Conservation (phyloP, 768 basidiomycete genomes). For the Arthromyces matolae region DNA sequence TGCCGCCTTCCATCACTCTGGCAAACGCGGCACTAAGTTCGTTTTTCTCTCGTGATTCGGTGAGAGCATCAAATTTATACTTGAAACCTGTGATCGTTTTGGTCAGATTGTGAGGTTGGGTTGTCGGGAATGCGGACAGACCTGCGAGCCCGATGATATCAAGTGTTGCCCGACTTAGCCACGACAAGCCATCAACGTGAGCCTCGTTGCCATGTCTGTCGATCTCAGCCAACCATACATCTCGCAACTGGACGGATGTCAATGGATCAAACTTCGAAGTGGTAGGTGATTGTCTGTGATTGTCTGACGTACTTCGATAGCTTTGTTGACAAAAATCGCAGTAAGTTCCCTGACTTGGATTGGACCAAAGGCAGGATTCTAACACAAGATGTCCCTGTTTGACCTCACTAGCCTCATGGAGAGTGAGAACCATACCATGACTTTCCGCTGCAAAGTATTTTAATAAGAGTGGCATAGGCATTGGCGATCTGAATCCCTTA, state of each 20-base stretch:
- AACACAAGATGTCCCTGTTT: too few species aligned
- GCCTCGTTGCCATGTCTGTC: constrained; percentile 21
- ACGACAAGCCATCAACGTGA: constrained; percentile 56
- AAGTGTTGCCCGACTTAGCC: constrained; percentile 65
- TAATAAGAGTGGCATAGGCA: background rate
- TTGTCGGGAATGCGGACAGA: constrained; percentile 29
- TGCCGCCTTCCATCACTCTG: constrained; percentile 40
- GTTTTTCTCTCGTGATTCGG: constrained; percentile 25
- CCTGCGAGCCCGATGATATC: constrained; percentile 76
- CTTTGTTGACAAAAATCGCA: constrained; percentile 52
- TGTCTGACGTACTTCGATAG: constrained; percentile 35
- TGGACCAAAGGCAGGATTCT: constrained; percentile 68
- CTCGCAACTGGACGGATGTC: constrained; percentile 40
- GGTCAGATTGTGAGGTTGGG: too few species aligned
- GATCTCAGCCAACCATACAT: constrained; percentile 39
- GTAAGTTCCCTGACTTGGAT: constrained; percentile 56
- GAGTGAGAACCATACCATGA: constrained; percentile 32
- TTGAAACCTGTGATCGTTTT: constrained; percentile 31
- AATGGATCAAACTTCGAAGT: background rate
- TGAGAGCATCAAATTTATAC: constrained; percentile 24
- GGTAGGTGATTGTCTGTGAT: constrained; percentile 24
- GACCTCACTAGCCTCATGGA: background rate
- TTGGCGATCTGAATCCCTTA: constrained; percentile 8
- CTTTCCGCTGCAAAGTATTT: constrained; percentile 30
- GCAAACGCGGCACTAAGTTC: constrained; percentile 46